phyloP scores from a whole-genome alignment of 306 rosid genomes.

The Lathyrus tuberosus region DNA sequence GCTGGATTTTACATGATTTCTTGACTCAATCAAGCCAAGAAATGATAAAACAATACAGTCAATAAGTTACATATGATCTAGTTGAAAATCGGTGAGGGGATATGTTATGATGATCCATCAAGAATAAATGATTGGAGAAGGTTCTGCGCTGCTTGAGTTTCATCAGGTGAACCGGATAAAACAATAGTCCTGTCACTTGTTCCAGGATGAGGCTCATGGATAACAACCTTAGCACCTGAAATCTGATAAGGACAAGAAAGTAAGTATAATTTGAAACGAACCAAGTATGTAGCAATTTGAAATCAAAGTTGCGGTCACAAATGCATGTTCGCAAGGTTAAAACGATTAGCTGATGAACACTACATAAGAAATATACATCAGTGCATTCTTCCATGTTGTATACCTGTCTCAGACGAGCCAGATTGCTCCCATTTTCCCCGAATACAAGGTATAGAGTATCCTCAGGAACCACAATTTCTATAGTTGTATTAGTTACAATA shows the following conservation, averaged over 20 bases:
- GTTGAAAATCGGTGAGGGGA: conserved; percentile 15
- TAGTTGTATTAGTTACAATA: conserved; percentile 85
- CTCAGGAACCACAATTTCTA: conserved; percentile 92
- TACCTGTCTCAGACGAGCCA: conserved; percentile 93
- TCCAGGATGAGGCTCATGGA: conserved; percentile 79
- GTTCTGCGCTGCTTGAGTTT: conserved; percentile 97
- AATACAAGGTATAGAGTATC: conserved; percentile 78
- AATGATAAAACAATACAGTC: conserved; percentile 16
- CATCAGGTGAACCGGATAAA: conserved; percentile 93
- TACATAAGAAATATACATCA: conserved; percentile 4
- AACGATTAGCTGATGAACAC: conserved; percentile 25
- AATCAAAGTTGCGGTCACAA: conserved; percentile 12
- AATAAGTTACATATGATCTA: conserved; percentile 26
- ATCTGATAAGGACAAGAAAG: conserved; percentile 51
- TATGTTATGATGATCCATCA: conserved; percentile 71
- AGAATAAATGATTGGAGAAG: conserved; percentile 95
- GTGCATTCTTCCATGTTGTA: neutral
- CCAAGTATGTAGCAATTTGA: conserved; percentile 13
- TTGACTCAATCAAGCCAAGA: no score
- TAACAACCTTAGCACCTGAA: conserved; percentile 88
- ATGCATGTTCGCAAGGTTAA: conserved; percentile 5
- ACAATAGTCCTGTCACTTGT: conserved; percentile 69
- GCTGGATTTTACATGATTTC: conserved; percentile 45
- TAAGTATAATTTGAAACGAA: neutral
- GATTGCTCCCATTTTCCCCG: conserved; percentile 89